Evolutionary conservation across 2,329 filamentous ascomycete genomes (phyloP), one percentile per base, ranked within the genome.

Genomic region (Hyphodiscus sp.): DNA sequence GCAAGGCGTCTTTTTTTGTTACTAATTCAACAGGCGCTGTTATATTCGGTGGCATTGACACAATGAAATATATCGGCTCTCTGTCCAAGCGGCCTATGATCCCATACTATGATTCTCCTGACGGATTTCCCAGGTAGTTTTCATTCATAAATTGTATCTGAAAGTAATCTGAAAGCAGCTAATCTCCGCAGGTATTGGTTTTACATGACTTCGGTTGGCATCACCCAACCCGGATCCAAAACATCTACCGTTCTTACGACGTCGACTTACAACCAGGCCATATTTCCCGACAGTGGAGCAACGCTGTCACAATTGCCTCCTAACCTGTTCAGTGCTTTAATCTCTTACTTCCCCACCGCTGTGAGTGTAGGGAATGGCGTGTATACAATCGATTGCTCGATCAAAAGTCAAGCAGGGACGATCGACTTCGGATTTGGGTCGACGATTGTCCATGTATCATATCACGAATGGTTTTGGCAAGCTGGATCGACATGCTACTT

Each of bases 31-130:
- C 45, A 62, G 58, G 60, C 2, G 53, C 59, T 4, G 50, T 60
- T 13, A 58, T 60, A 9, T 63, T 60, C 41, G 59, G 61, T 16
- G 61, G 59, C 16, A 54, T 63, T 16, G 61, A 63, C 19, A 58
- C 58, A 2, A 55, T 46, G 41, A 63, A 61, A 33, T 63, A 55
- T 41, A 55, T 47, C 15, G 61, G 59, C 15, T 33, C 49, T 11
- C 47, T 63, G 5, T 50, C 54, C 19, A 62, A 61, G 44, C 45
- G 50, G 38, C 47, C 56, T 9, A 60, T 61, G 6, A 57, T 61
- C 43, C 55, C 55, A 13, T 47, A 45, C n/a, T 45, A 26, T n/a
- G 11, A 29, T 20, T 45, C 53, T 9, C 59, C 59, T 10, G 59
- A 61, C 46, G 45, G 53, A 9, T 49, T 48, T 38, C 51, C 51